phyloP scores from a whole-genome alignment of 176 grass and related monocot genomes.

The Paspalum notatum region DNA sequence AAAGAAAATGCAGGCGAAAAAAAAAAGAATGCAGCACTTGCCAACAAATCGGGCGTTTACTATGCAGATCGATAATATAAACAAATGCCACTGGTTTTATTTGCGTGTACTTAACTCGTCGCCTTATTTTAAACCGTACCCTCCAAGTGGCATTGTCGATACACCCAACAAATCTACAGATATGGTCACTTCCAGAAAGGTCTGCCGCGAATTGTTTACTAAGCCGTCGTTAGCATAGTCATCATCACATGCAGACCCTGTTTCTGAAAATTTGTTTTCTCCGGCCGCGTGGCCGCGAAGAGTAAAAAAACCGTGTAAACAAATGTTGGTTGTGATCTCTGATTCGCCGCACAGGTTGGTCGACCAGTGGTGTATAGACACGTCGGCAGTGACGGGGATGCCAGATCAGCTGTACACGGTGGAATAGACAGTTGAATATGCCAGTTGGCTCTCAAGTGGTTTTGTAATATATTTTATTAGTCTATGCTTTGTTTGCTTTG shows the following conservation, averaged over 20 bases:
- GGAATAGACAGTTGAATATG: neutral
- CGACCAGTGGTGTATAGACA: slow-evolving; percentile 33
- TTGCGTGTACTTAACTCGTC: neutral
- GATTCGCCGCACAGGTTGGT: neutral
- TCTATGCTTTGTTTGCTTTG: neutral
- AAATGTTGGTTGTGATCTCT: neutral
- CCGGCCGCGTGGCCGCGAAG: neutral
- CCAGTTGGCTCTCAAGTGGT: slow-evolving; percentile 3
- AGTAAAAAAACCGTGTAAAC: neutral
- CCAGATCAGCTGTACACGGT: neutral
- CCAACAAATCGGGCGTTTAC: neutral
- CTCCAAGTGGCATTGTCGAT: slow-evolving; percentile 21
- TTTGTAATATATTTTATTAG: neutral
- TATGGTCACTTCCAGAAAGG: neutral
- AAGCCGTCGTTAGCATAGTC: slow-evolving; percentile 16
- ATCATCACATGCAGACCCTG: neutral
- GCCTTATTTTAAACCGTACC: neutral
- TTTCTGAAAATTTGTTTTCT: neutral
- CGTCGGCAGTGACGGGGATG: slow-evolving; percentile 25
- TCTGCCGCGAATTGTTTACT: neutral
- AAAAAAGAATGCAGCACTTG: too few species aligned
- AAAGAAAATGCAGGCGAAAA: neutral
- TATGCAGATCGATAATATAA: neutral
- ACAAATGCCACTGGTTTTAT: neutral
- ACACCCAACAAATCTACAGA: neutral